These are phyloP conservation scores for Aristolochia contorta DNA, from an alignment of 164 flowering plant species.

Conservation along the genomic window DNA sequence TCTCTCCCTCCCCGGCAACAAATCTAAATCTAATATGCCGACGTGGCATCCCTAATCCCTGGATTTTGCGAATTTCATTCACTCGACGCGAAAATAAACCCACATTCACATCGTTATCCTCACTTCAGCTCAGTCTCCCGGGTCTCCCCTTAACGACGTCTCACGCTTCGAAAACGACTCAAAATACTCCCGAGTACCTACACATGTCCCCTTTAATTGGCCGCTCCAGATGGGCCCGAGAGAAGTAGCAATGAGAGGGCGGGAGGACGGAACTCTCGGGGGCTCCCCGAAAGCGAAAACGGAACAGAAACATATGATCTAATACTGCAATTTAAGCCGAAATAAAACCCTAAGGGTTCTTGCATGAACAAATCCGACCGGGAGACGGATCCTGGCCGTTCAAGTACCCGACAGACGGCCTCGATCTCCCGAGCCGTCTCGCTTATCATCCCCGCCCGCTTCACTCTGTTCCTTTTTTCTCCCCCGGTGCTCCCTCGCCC, in stretches of 20 bases:
- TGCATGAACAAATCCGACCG: conserved; percentile 28
- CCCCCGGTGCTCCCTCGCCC: neutral
- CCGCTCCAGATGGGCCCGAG: neutral
- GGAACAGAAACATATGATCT: neutral
- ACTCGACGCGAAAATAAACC: no score
- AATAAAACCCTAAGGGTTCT: conserved; percentile 49
- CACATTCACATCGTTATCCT: no score
- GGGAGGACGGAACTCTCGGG: no score
- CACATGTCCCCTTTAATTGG: neutral
- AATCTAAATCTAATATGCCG: neutral
- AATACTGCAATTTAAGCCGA: conserved; percentile 1
- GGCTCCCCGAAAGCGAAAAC: no score
- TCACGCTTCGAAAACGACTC: no score
- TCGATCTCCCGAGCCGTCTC: neutral
- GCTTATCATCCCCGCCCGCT: conserved; percentile 6
- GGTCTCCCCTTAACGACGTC: no score
- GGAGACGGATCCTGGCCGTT: conserved; percentile 15
- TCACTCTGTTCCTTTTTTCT: neutral
- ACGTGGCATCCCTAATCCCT: neutral
- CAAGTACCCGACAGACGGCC: conserved; percentile 7
- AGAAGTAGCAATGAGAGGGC: neutral
- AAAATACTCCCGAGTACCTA: neutral
- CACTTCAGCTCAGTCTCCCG: no score
- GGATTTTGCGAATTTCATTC: neutral
- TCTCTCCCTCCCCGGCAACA: neutral